A percentile compares a stretch with the other conserved stretches of the same genome.
Evolutionary conservation across 2,329 filamentous ascomycete genomes (phyloP).

Genomic region (Fusarium continuum): DNA sequence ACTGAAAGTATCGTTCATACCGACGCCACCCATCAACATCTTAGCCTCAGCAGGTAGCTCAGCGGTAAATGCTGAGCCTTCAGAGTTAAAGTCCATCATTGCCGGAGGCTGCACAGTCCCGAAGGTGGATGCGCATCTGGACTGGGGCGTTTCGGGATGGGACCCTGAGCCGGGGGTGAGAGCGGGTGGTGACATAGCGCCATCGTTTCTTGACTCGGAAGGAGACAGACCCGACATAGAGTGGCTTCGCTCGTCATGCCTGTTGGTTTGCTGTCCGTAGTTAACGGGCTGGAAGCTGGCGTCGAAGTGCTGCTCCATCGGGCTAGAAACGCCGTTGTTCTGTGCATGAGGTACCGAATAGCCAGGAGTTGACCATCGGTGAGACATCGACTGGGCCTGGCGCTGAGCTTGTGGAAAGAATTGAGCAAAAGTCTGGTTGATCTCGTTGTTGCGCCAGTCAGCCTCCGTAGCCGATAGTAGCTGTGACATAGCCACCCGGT

Average conservation of each 20-base stretch:
- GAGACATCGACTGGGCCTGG: conserved; percentile 40
- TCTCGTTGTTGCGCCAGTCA: conserved; percentile 55
- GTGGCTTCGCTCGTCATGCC: conserved; percentile 24
- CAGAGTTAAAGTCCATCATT: conserved; percentile 34
- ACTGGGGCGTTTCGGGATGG: conserved; percentile 34
- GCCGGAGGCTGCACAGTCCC: conserved; percentile 23
- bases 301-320: conserved; percentile 28
- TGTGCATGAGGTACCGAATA: conserved; percentile 20
- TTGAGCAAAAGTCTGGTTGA: conserved; percentile 58
- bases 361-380: conserved; percentile 35
- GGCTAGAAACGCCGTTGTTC: conserved; percentile 18
- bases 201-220: conserved; percentile 23
- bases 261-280: conserved; percentile 26
- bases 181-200: conserved; percentile 37
- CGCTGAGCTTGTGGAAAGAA: conserved; percentile 54
- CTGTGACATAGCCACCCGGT: conserved; percentile 55
- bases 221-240: conserved; percentile 34
- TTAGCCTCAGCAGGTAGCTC: conserved; percentile 55
- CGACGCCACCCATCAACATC: conserved; percentile 47
- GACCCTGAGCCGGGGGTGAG: conserved; percentile 44
- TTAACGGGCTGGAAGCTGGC: conserved; percentile 40
- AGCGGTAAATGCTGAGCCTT: conserved; percentile 52
- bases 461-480: conserved; percentile 50
- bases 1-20: conserved; percentile 16
- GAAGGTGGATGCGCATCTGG: conserved; percentile 33